Percentiles rank a stretch among this genome's conserved stretches.
These are phyloP conservation scores for Rhodotorula mucilaginosa DNA, from an alignment of 1,284 basidiomycete genomes.

Conservation along the genomic window DNA sequence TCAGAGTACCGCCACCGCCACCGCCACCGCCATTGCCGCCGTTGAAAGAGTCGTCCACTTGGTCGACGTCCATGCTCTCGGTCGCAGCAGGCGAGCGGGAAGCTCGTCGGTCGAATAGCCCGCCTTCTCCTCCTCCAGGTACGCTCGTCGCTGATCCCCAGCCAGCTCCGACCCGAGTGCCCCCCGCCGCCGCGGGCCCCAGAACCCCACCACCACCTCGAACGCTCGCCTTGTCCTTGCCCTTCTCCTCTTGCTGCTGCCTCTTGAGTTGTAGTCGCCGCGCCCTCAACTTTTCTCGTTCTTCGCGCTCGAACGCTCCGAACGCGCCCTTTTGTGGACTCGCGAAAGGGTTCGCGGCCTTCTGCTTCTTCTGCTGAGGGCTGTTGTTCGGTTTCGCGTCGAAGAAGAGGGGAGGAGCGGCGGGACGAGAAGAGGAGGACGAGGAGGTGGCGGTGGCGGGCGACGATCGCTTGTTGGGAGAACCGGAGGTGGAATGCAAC, in stretches of 20 bases:
- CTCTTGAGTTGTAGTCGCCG: neutral
- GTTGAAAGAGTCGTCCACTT: conserved; percentile 22
- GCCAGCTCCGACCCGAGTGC: conserved; percentile 2
- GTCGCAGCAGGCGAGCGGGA: neutral
- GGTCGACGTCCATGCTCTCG: conserved; percentile 19
- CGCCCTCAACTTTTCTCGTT: conserved; percentile 2
- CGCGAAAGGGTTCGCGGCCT: conserved; percentile 24
- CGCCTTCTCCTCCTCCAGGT: neutral
- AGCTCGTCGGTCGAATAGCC: too few relatives aligned
- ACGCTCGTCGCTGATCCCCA: conserved; percentile 8
- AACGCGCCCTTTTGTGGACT: conserved; percentile 17
- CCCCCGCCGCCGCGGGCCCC: neutral
- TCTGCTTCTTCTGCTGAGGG: conserved; percentile 1
- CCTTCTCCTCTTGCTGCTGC: neutral
- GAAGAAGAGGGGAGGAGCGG: neutral
- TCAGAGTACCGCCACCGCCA: neutral
- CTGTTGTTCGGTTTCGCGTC: conserved; percentile 4
- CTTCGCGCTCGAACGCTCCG: conserved; percentile 9
- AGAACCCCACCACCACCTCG: too few relatives aligned
- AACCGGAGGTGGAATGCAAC: conserved; percentile 24
- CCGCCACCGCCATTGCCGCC: neutral
- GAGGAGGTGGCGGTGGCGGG: neutral
- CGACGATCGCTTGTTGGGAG: conserved; percentile 18
- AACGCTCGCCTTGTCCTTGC: too few relatives aligned
- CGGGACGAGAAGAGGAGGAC: neutral